Conservation (phyloP, 805 yeast genomes). For the Candida khao-thaluensis region DNA sequence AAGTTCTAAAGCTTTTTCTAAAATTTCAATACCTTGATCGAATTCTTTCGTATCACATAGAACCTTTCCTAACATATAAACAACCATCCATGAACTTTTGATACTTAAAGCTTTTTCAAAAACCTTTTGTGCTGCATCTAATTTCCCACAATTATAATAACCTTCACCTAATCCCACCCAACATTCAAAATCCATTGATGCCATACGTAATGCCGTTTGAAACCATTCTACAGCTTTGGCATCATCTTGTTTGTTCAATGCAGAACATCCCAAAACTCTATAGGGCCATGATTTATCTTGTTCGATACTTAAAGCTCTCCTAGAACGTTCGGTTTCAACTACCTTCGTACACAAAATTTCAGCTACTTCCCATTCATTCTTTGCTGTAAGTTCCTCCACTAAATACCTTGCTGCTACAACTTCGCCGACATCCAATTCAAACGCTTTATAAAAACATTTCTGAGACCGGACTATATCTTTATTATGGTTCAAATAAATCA, state of each 20-base stretch:
- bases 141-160: slow-evolving; percentile 77
- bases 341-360: slow-evolving; percentile 68
- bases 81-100: slow-evolving; percentile 58
- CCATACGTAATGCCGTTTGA: slow-evolving; percentile 76
- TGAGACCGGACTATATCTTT: slow-evolving; percentile 67
- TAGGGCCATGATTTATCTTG: slow-evolving; percentile 76
- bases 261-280: slow-evolving; percentile 77
- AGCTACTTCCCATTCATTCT: slow-evolving; percentile 81
- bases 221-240: slow-evolving; percentile 84
- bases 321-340: slow-evolving; percentile 60
- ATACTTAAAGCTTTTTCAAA: slow-evolving; percentile 62
- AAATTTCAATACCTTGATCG: slow-evolving; percentile 53
- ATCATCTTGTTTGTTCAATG: slow-evolving; percentile 68
- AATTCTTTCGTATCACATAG: slow-evolving; percentile 64
- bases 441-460: slow-evolving; percentile 85
- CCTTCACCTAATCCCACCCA: slow-evolving; percentile 99
- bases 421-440: slow-evolving; percentile 80
- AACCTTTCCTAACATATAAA: slow-evolving; percentile 66
- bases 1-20: slow-evolving; percentile 41
- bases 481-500: slow-evolving; percentile 58
- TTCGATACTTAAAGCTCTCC: slow-evolving; percentile 41
- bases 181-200: slow-evolving; percentile 66
- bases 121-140: slow-evolving; percentile 84
- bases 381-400: slow-evolving; percentile 64
- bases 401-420: slow-evolving; percentile 70